Base-by-base conservation (phyloP, 163 green algal genomes). In the Chlorella variabilis region DNA sequence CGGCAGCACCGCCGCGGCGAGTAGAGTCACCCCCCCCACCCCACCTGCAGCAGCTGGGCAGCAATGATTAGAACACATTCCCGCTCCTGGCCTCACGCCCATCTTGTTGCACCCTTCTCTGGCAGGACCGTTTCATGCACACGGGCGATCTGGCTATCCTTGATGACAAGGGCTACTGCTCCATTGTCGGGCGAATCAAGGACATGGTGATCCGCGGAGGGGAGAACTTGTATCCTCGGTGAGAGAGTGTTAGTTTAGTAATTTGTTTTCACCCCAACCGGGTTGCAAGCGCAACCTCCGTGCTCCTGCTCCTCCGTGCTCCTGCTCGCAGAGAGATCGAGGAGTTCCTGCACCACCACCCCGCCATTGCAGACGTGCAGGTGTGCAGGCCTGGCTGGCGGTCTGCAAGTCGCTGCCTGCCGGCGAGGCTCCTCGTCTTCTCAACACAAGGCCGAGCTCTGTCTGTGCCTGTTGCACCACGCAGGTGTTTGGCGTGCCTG, bases 401-500 rank as follows among this genome's bases (percentile, higher is more conserved):
- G 23, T 2, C 25, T 66, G 58, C 4, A 3, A 36, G 4, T 6
- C 4, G 9, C 45, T 54, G 45, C 45, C 45, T 54, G 45, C 45
- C 15, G 45, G 11, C 45, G 11, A 54, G n/a, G n/a, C n/a, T n/a
- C n/a, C n/a, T n/a, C n/a, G n/a, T n/a, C n/a, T n/a, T n/a, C n/a
- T n/a, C n/a, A n/a, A n/a, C n/a, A n/a, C n/a, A n/a, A n/a, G n/a
- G n/a, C n/a, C 45, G 15, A 54, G 15, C 45, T 15, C 45, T 54
- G 45, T 54, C 15, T 15, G 45, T 23, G 45, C 45, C 15, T 11
- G 11, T 54, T 63, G 54, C 23, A 6, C 23, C 23, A 29, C 23
- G 18, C 80, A 87, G 82, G 84, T 88, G 36, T 87, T 88, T 87
- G 84, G 84, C 2, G 84, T 88, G 48, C 79, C 84, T 2, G 84